Conservation (phyloP, 345 rosid species). For the Toxicodendron radicans region DNA sequence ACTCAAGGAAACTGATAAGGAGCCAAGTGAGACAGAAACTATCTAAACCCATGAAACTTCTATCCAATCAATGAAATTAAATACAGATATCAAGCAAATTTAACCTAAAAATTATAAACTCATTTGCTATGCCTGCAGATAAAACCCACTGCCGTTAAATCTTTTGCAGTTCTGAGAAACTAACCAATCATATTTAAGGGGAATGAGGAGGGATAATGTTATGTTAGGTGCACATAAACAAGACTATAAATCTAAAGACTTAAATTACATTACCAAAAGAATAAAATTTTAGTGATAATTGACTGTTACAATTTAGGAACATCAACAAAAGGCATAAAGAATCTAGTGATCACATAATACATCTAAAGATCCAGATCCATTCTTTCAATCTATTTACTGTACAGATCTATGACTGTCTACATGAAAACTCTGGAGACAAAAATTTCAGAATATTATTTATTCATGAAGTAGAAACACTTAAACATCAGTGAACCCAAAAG, state of each 20-base stretch:
- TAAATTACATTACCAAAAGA: not conserved
- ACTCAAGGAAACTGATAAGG: not conserved
- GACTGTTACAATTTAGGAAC: not conserved
- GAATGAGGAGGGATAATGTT: not conserved
- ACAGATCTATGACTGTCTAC: not conserved
- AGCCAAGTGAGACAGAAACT: not conserved
- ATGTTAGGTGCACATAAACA: not conserved
- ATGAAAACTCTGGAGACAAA: not conserved
- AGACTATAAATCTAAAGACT: not conserved
- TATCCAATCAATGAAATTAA: not conserved
- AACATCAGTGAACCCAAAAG: slow-evolving; percentile 1
- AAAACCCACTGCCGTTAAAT: slow-evolving; percentile 1
- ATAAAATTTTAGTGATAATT: not conserved
- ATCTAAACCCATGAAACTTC: not conserved
- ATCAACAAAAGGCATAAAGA: not conserved
- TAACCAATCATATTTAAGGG: slow-evolving; percentile 1
- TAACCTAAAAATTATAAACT: not conserved
- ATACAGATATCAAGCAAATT: slow-evolving; percentile 5
- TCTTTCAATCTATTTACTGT: not conserved
- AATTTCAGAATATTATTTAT: slow-evolving; percentile 1
- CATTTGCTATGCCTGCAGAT: not conserved
- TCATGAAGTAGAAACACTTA: not conserved
- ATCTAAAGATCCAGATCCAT: slow-evolving; percentile 1
- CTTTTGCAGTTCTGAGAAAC: not conserved
- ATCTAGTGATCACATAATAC: not conserved